phyloP scores from a whole-genome alignment of 441 rosid genomes.

The Erysimum cheiri region DNA sequence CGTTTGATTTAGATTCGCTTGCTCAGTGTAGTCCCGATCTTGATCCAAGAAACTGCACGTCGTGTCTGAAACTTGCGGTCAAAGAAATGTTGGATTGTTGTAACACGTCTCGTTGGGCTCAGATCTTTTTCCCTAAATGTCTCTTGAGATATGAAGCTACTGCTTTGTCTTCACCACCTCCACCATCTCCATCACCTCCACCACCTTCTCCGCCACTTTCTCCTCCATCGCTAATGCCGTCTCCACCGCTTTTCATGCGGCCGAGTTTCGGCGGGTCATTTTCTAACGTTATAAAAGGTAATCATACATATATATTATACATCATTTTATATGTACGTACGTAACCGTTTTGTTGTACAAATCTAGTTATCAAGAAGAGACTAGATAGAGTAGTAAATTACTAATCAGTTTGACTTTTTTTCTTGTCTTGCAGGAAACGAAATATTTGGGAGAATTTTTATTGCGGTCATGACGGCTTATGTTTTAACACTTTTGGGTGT shows the following conservation, averaged over 20 bases:
- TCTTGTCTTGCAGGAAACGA: constrained; percentile 7
- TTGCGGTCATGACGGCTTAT: constrained; percentile 5
- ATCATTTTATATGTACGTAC: neutral
- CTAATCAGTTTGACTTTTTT: neutral
- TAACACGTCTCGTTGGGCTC: constrained; percentile 15
- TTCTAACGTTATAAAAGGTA: constrained; percentile 8
- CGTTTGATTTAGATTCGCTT: constrained; percentile 2
- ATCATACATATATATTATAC: neutral
- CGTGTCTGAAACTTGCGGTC: constrained; percentile 30
- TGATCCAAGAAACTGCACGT: constrained; percentile 26
- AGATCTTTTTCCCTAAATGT: constrained; percentile 15
- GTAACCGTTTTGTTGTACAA: neutral
- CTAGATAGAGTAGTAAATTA: neutral
- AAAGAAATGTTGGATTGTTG: constrained; percentile 8
- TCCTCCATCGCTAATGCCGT: neutral
- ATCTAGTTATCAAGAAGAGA: neutral
- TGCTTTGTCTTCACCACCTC: constrained; percentile 4
- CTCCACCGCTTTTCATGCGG: neutral
- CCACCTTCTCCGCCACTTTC: neutral
- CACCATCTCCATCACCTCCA: neutral
- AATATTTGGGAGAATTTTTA: neutral
- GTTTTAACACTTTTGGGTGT: neutral
- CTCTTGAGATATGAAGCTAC: constrained; percentile 17
- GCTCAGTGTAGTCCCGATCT: constrained; percentile 39
- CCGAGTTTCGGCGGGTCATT: neutral